Evolutionary conservation across 257 asterid genomes (phyloP).

Genomic region (Solanum habrochaites): DNA sequence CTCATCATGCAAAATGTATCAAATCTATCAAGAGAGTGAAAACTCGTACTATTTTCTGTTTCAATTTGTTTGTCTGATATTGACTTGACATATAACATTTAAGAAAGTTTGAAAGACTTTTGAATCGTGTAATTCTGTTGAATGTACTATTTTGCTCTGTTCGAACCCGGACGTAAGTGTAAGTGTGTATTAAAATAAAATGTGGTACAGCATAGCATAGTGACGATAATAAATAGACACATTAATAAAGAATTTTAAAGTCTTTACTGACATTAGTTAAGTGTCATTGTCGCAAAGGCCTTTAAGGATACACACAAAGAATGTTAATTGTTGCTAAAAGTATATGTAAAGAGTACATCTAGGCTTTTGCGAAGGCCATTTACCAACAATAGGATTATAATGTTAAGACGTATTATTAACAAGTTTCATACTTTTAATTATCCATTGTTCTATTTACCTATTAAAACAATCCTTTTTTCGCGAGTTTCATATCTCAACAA

Average conservation of each 20-base stretch:
- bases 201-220: neutral
- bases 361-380: neutral
- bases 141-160: neutral
- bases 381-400: neutral
- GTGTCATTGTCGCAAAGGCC: no score
- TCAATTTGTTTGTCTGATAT: neutral
- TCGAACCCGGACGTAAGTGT: neutral
- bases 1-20: neutral
- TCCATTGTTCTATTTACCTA: neutral
- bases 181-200: neutral
- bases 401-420: neutral
- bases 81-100: neutral
- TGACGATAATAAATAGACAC: neutral
- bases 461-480: no score
- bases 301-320: fast-evolving
- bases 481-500: neutral
- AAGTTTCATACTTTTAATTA: neutral
- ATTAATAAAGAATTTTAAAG: no score
- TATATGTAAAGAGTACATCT: neutral
- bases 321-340: no score
- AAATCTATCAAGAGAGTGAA: neutral
- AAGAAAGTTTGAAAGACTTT: fast-evolving
- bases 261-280: no score
- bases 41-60: neutral
- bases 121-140: fast-evolving